Base-by-base conservation (phyloP, 495 filamentous ascomycete species). In the Barbatosphaeria neglecta region DNA sequence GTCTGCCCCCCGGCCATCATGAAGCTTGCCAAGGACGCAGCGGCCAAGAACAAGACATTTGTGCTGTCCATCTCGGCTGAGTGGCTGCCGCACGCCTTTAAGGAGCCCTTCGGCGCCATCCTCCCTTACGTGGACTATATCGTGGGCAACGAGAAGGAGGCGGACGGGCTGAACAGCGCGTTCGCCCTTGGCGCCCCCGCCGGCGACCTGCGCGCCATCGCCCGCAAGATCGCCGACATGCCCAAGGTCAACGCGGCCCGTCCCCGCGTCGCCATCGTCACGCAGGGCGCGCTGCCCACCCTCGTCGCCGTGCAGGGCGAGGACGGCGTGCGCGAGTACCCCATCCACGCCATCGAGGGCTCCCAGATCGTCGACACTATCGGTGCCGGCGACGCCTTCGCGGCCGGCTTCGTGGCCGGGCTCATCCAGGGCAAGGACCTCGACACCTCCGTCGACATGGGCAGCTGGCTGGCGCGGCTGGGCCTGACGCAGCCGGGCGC, bases 51-150 rank as follows among this genome's bases (percentile, higher is more conserved):
- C 74, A 97, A 97, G 83, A 61, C 76, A 43, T 94, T 97, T 68
- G 78, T 89, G 58, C 79, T 98, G 48, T 88, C 85, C 48, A 76
- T 98, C 33, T 88, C 84, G 33, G 92, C 92, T 18, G 92, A 93
- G 23, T 99, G 97, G 78, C 93, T 99, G 53, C 70, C 84, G 31
- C 83, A 90, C 65, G 94, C 95, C 78, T 99, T 96, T 80, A 97
- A 95, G 75, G 89, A 95, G 17, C 86, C 80, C 47, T 76, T 99
- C 33, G 88, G 92, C 66, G 77, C 78, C 51, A 82, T 83, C 2
- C 74, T 84, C 9, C 84, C 82, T 18, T 97, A 94, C 78, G 90
- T 86, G 73, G 92, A 99, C 73, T 95, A 90, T 73, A 73, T 95
- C 27, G 84, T 97, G 67, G 92, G 90, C 50, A 99, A 99, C 68